These are phyloP conservation scores for Cicer pinnatifidum DNA, from an alignment of 306 rosid species.

Conservation along the genomic window DNA sequence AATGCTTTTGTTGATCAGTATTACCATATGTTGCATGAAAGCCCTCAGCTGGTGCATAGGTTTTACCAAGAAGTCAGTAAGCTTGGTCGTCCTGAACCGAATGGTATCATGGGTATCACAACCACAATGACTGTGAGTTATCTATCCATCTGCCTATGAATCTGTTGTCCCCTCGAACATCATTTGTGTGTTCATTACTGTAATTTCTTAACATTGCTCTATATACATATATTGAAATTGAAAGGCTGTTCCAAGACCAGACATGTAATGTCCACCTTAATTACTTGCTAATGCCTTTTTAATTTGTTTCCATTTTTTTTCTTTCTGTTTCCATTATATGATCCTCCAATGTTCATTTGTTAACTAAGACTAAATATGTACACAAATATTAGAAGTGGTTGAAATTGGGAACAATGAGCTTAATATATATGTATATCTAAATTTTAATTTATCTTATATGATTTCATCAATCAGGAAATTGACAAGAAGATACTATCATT, in stretches of 20 bases:
- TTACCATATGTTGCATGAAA: slow-evolving; percentile 79
- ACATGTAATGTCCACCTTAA: neutral
- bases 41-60: slow-evolving; percentile 78
- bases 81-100: slow-evolving; percentile 72
- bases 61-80: slow-evolving; percentile 84
- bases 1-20: slow-evolving; percentile 88
- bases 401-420: neutral
- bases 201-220: neutral
- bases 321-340: neutral
- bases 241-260: neutral
- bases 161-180: neutral
- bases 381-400: neutral
- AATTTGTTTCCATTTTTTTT: slow-evolving; percentile 14
- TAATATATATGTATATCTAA: neutral
- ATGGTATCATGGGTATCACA: slow-evolving; percentile 71
- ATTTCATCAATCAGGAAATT: slow-evolving; percentile 63
- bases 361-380: neutral
- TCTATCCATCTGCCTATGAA: neutral
- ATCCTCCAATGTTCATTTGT: neutral
- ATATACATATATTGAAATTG: neutral
- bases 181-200: neutral
- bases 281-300: slow-evolving; percentile 11
- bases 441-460: neutral
- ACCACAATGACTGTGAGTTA: slow-evolving; percentile 76
- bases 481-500: slow-evolving; percentile 74